Base-by-base conservation (phyloP, 345 rosid genomes). In the Lumnitzera littorea region DNA sequence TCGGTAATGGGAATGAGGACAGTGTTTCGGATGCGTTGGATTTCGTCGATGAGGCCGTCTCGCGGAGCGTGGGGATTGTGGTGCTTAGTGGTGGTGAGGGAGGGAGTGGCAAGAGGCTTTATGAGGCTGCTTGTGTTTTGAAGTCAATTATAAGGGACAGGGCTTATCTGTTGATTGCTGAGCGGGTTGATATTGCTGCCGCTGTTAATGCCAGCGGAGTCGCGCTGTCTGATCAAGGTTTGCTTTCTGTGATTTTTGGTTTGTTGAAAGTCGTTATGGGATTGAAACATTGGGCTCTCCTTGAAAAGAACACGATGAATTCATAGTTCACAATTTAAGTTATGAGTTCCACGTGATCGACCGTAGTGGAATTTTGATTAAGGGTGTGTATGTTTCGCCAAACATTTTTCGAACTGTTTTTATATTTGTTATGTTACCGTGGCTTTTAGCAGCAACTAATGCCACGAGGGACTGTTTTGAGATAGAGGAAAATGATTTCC, bases 201-300 rank as follows among this genome's bases (percentile, higher is more conserved):
- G 96, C 91, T 49, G 90, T 94, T 60, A 78, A 80, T 74, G 96
- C 99, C 5, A 76, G 83, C 56, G 98, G 98, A 23, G 99, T 94
- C 60, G 78, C 87, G 62, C 96, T 94, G 60, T 88, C 97, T 54
- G 96, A 88, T 76, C 85, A 88, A 76, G 97, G 99, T 90, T 48
- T 27, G 58, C 23, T 48, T 51, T 16, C 51, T 27, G 43, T 27
- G 43, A 5, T 36, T 36, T 36, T 36, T 36, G 9, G 11, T 36
- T 9, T 4, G 9, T 36, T 36, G 43, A 36, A 36, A 4, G 43
- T 5, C 2, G 31, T 27, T 27, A 27, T 27, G 3, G 31, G 31
- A 27, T 27, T 5, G 31, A 27, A 27, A 27, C 5, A 27, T 27
- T 2, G 31, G 5, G 5, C 31, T 1, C 7, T 6, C 10, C 11